These are phyloP conservation scores for Pseudevernia furfuracea DNA, from an alignment of 495 filamentous ascomycete species.

Conservation along the genomic window DNA sequence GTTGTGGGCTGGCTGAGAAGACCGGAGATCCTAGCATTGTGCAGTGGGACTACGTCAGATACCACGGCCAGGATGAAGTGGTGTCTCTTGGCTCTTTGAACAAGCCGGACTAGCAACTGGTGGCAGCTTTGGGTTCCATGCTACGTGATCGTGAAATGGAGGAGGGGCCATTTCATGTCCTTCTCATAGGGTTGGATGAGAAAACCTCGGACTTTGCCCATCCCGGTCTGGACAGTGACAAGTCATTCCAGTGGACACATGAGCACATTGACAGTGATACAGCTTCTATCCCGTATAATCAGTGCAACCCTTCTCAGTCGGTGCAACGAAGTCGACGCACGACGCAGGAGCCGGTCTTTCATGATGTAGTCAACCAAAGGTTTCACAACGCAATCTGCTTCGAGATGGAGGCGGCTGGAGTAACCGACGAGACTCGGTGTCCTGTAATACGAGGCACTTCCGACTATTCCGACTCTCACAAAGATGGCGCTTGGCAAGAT, in stretches of 20 bases:
- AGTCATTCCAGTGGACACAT: slow-evolving; percentile 18
- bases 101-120: background rate
- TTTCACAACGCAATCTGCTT: slow-evolving; percentile 22
- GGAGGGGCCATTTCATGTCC: background rate
- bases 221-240: slow-evolving; percentile 12
- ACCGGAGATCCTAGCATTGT: slow-evolving; percentile 26
- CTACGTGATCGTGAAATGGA: background rate
- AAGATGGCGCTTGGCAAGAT: slow-evolving; percentile 36
- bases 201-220: background rate
- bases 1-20: slow-evolving; percentile 26
- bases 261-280: slow-evolving; percentile 15
- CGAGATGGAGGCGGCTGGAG: slow-evolving; percentile 42
- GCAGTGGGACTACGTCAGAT: slow-evolving; percentile 21
- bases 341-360: slow-evolving; percentile 24
- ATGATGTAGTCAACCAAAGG: slow-evolving; percentile 27
- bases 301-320: slow-evolving; percentile 10
- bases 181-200: too few species aligned
- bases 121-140: background rate
- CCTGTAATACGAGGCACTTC: slow-evolving; percentile 38
- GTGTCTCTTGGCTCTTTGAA: background rate
- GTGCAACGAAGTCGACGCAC: slow-evolving; percentile 13
- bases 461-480: slow-evolving; percentile 40
- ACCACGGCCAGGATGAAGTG: background rate
- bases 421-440: slow-evolving; percentile 36
- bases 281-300: too few species aligned